Evolutionary conservation across 1,139 yeast genomes (phyloP).

Genomic region (Pichia sp.): DNA sequence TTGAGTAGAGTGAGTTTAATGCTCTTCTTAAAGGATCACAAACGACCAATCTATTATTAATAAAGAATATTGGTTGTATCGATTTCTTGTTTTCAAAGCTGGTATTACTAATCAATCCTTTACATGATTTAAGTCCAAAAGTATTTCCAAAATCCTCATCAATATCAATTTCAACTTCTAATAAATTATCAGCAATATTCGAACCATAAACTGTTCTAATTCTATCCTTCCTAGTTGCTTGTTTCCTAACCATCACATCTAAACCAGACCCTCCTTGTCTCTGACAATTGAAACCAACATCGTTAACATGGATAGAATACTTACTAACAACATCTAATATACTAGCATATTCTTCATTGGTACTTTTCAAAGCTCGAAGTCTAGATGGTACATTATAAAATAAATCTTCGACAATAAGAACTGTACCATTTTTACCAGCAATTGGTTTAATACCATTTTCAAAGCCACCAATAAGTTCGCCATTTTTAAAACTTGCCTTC

Average conservation of each 20-base stretch:
- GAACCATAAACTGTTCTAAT: constrained; percentile 71
- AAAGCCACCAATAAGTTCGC: constrained; percentile 36
- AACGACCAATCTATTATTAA: constrained; percentile 73
- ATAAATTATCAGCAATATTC: constrained; percentile 56
- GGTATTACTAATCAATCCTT: constrained; percentile 65
- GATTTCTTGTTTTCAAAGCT: constrained; percentile 65
- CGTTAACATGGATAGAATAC: constrained; percentile 67
- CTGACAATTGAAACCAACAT: constrained; percentile 73
- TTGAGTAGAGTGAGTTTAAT: constrained; percentile 52
- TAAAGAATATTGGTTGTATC: constrained; percentile 67
- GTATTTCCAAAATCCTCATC: constrained; percentile 21
- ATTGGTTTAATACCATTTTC: constrained; percentile 57
- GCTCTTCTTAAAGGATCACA: constrained; percentile 79
- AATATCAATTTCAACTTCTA: constrained; percentile 35
- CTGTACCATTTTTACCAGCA: constrained; percentile 89
- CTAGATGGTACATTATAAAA: constrained; percentile 87
- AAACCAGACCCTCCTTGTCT: constrained; percentile 36
- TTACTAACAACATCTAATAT: constrained; percentile 79
- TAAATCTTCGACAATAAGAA: constrained; percentile 75
- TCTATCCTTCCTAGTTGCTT: constrained; percentile 48
- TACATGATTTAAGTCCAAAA: constrained; percentile 42
- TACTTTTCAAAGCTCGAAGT: constrained; percentile 53
- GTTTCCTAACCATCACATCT: constrained; percentile 47
- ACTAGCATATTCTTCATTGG: constrained; percentile 67
- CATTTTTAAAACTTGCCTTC: constrained; percentile 58